These are phyloP conservation scores for Auricularia sp. DNA, from an alignment of 768 basidiomycete genomes.

Conservation along the genomic window DNA sequence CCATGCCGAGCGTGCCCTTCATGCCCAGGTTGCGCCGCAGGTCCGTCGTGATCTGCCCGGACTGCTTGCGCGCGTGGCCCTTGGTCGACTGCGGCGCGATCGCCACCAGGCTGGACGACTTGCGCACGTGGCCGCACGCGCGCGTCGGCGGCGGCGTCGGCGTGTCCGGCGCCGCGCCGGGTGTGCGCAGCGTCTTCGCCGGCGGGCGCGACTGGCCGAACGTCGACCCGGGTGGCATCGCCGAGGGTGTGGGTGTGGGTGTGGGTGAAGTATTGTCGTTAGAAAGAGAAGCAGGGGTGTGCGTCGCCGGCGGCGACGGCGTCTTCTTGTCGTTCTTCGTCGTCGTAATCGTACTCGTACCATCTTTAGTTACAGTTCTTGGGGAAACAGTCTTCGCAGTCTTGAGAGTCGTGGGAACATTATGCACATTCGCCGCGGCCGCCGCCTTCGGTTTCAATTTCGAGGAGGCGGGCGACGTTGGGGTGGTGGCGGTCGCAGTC, in stretches of 20 bases:
- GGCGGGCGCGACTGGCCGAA: conserved; percentile 33
- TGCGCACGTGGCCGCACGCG: background rate
- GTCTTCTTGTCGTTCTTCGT: background rate
- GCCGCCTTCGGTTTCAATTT: too few relatives aligned
- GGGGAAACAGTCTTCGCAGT: background rate
- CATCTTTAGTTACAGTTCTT: background rate
- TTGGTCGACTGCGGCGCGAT: background rate
- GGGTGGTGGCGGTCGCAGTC: too few relatives aligned
- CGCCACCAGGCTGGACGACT: background rate
- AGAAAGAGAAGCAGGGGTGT: background rate
- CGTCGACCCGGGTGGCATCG: conserved; percentile 8
- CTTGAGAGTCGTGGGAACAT: background rate
- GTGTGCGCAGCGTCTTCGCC: conserved; percentile 15
- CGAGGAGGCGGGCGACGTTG: too few relatives aligned
- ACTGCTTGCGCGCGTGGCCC: background rate
- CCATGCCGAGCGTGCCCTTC: conserved; percentile 59
- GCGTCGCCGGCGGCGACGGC: background rate
- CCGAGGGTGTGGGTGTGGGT: background rate
- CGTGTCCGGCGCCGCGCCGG: background rate
- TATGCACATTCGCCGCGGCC: background rate
- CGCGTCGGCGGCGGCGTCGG: background rate
- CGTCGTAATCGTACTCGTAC: background rate
- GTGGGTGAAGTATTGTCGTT: background rate
- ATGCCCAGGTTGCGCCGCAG: conserved; percentile 51
- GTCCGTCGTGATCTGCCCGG: conserved; percentile 6